phyloP scores from a whole-genome alignment of 371 early-diverging fungal species.

The Scutellospora calospora region DNA sequence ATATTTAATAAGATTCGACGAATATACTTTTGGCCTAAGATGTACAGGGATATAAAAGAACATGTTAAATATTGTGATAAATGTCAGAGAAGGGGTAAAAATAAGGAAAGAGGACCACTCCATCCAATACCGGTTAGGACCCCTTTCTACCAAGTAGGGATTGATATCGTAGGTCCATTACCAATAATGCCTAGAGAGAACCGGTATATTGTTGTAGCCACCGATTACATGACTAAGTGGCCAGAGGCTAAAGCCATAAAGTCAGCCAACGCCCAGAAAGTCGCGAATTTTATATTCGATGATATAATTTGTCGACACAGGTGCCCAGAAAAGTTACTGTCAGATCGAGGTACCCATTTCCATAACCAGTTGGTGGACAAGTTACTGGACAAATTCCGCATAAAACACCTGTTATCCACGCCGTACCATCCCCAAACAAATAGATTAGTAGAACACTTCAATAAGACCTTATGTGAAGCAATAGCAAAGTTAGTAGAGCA shows the following conservation, averaged over 20 bases:
- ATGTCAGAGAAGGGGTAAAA: neutral
- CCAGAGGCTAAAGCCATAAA: slow-evolving; percentile 51
- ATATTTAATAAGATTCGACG: too few relatives aligned
- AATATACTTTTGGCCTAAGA: too few relatives aligned
- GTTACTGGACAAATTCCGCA: neutral
- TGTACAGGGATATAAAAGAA: neutral
- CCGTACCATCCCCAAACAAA: slow-evolving; percentile 48
- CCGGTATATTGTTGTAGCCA: slow-evolving; percentile 56
- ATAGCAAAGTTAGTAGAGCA: neutral
- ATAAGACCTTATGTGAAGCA: slow-evolving; percentile 42
- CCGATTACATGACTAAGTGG: slow-evolving; percentile 58
- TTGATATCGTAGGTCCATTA: slow-evolving; percentile 55
- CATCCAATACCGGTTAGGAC: slow-evolving; percentile 31
- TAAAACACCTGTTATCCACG: slow-evolving; percentile 29
- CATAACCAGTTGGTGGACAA: neutral
- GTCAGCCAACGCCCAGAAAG: slow-evolving; percentile 43
- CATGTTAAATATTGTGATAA: neutral
- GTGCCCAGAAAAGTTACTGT: slow-evolving; percentile 49
- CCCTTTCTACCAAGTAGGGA: slow-evolving; percentile 52
- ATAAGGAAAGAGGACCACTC: slow-evolving; percentile 28
- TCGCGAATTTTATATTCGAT: slow-evolving; percentile 52
- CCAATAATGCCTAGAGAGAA: slow-evolving; percentile 48
- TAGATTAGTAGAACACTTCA: slow-evolving; percentile 46
- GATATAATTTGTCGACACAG: slow-evolving; percentile 50
- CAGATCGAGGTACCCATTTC: slow-evolving; percentile 48